Evolutionary conservation across 805 yeast species (phyloP).

Genomic region (Monosporozyma siamensis): DNA sequence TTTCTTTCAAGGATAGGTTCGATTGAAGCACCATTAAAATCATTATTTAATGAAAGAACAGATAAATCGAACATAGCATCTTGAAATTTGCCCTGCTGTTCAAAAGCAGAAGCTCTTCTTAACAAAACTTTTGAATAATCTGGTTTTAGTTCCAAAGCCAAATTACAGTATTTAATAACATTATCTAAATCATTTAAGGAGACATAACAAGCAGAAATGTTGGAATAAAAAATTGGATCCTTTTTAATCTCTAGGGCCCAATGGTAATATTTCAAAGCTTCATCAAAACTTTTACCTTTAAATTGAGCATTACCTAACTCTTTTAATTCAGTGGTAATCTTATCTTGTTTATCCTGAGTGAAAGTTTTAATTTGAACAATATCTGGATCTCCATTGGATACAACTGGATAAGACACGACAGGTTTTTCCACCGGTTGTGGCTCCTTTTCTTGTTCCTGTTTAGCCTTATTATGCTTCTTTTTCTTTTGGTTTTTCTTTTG

Average conservation of each 20-base stretch:
- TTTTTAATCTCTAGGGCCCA: conserved; percentile 64
- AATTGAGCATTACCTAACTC: conserved; percentile 81
- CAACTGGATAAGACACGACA: conserved; percentile 32
- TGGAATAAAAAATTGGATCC: conserved; percentile 88
- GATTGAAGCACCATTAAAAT: conserved; percentile 65
- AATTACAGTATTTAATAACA: conserved; percentile 80
- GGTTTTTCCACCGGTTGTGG: no score
- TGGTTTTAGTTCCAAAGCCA: conserved; percentile 77
- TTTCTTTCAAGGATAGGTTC: conserved; percentile 83
- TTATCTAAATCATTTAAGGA: conserved; percentile 71
- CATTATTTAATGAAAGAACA: conserved; percentile 77
- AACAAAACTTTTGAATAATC: conserved; percentile 84
- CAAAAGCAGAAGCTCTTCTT: conserved; percentile 91
- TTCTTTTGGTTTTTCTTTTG: conserved; percentile 43
- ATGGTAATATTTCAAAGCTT: conserved; percentile 74
- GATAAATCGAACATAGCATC: conserved; percentile 91
- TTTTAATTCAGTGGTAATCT: conserved; percentile 68
- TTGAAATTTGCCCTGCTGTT: conserved; percentile 62
- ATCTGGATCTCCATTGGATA: conserved; percentile 51
- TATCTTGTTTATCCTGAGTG: conserved; percentile 44
- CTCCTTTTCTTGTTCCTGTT: conserved; percentile 55
- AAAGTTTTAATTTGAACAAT: conserved; percentile 38
- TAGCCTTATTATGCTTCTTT: conserved; percentile 79
- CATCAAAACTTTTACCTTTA: conserved; percentile 55
- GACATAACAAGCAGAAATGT: conserved; percentile 92